Base-by-base conservation (phyloP, 2,329 filamentous ascomycete genomes). In the Talaromyces sp. region DNA sequence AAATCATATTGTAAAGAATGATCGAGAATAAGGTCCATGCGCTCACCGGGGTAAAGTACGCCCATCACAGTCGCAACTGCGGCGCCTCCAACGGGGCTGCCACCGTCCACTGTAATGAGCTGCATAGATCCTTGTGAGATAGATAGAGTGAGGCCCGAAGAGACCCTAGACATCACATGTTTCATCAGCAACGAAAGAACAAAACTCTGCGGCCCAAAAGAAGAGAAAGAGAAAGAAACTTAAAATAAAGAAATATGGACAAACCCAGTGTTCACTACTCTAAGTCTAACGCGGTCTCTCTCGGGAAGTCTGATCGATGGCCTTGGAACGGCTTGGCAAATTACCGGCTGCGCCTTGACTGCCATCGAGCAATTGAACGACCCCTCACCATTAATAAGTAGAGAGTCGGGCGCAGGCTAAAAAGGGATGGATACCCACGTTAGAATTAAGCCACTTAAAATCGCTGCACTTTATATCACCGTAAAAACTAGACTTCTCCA, bases 331-430 rank as follows among this genome's bases (percentile, higher is more conserved):
- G 7, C 8, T 6, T 29, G 61, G 62, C 80, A 82, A 59, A 81
- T 71, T 3, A 82, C 65, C 3, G 78, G 79, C 5, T 73, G 67
- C 17, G 76, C 75, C 54, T 76, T 75, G 0, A 77, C 72, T 8
- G 76, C 77, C 73, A 74, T 76, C 0, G 73, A 73, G 64, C 80
- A 82, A 24, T 76, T 68, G 59, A 79, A 83, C 12, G 63, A 61
- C 0, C 80, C 80, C 3, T 64, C 64, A 29, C 79, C 80, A 63
- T 82, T 82, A 29, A 83, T 66, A 1, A 82, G 62, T 1, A 82
- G 63, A 0, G 78, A 80, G 58, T 80, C 78, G 1, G 80, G 80
- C 5, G 77, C 75, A 1, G 79, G 80, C 77, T 81, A 29, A 19
- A 29, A 21, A 48, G 43, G 6, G 43, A 21, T 46, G 3, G 11